These are phyloP conservation scores for Ophiostoma piceae DNA, from an alignment of 2,329 filamentous ascomycete genomes.

Conservation along the genomic window DNA sequence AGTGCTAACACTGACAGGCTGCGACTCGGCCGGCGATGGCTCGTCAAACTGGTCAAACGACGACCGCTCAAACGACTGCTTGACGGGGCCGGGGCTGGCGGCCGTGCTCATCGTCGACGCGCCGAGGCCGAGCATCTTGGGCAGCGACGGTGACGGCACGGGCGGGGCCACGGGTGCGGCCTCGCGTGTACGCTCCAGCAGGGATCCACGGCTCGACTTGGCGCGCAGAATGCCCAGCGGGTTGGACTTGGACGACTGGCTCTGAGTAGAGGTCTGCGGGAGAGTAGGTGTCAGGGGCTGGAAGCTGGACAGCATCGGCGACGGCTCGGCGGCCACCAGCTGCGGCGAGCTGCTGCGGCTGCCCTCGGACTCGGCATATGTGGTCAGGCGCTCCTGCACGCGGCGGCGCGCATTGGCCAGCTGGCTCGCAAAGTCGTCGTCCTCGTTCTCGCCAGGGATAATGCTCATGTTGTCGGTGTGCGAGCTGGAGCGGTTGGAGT, in stretches of 20 bases:
- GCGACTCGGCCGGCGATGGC: not conserved
- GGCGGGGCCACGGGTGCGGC: constrained; percentile 19
- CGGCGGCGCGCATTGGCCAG: constrained; percentile 64
- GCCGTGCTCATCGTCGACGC: constrained; percentile 39
- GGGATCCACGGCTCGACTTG: constrained; percentile 60
- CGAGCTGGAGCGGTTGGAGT: constrained; percentile 25
- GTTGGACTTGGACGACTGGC: constrained; percentile 1
- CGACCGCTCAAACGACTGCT: constrained; percentile 36
- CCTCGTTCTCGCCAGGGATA: constrained; percentile 36
- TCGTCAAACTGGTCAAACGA: constrained; percentile 15
- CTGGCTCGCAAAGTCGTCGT: constrained; percentile 67
- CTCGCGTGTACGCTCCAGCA: constrained; percentile 45
- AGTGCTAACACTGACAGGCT: not conserved
- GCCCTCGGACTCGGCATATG: constrained; percentile 59
- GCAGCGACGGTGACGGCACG: not conserved
- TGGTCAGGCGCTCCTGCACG: constrained; percentile 68
- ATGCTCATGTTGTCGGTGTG: constrained; percentile 38
- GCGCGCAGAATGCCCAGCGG: constrained; percentile 12
- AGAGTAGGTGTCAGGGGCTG: not conserved
- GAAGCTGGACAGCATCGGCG: not conserved
- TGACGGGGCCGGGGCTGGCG: constrained; percentile 39
- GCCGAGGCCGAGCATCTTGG: constrained; percentile 56
- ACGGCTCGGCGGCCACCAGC: constrained; percentile 34
- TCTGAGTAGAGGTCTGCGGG: not conserved
- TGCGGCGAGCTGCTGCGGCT: constrained; percentile 43